Percentiles rank a stretch among this genome's conserved stretches.
Evolutionary conservation across 2,329 filamentous ascomycete genomes (phyloP).

Genomic region (Chaetomium strumarium): DNA sequence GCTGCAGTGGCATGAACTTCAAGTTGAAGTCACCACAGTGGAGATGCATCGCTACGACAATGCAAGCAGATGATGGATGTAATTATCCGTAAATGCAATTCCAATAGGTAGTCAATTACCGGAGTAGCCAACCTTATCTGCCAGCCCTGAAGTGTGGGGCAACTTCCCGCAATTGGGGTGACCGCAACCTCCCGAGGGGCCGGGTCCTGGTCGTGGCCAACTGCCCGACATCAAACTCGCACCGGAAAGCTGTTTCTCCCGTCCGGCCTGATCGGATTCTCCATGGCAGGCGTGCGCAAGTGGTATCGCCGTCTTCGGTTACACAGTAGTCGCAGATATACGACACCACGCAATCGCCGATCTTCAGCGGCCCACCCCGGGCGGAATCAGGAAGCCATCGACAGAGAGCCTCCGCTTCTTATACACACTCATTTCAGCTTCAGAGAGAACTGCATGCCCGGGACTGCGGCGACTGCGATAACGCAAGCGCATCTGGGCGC

Average conservation of each 20-base stretch:
- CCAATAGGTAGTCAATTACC: neutral
- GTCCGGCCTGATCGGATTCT: neutral
- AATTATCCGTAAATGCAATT: neutral
- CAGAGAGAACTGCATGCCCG: neutral
- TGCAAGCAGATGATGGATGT: neutral
- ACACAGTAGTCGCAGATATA: conserved; percentile 9
- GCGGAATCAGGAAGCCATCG: conserved; percentile 12
- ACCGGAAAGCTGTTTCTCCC: too few relatives aligned
- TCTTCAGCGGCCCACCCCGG: conserved; percentile 3
- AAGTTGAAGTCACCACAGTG: neutral
- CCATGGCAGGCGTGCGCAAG: too few relatives aligned
- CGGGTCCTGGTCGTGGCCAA: too few relatives aligned
- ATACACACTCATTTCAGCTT: conserved; percentile 9
- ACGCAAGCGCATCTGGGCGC: neutral
- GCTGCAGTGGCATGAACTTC: neutral
- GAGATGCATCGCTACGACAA: neutral
- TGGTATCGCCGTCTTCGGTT: neutral
- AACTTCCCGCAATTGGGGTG: neutral
- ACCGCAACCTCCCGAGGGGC: too few relatives aligned
- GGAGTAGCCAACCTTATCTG: neutral
- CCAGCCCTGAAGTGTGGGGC: neutral
- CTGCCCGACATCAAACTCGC: too few relatives aligned
- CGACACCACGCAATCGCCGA: conserved; percentile 6
- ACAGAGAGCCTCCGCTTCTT: conserved; percentile 10
- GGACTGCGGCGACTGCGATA: conserved; percentile 1